Conservation (phyloP, 495 filamentous ascomycete genomes). For the Bathelium albidoporum region DNA sequence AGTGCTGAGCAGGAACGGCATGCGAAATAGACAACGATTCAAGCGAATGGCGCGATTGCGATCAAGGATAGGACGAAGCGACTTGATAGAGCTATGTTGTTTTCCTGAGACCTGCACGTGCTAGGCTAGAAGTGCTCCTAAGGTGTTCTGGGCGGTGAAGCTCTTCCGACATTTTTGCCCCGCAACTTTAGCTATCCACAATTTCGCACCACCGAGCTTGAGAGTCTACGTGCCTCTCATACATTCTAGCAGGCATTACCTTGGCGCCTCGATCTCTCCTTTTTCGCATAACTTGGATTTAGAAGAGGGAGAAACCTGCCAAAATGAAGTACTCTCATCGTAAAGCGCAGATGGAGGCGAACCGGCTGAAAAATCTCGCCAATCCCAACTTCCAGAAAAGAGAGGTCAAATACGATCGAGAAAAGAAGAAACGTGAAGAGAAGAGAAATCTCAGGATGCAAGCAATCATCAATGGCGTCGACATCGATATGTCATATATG, state of each 20-base stretch:
- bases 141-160: background rate
- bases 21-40: background rate
- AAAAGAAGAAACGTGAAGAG: constrained; percentile 1
- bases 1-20: background rate
- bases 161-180: constrained; percentile 2
- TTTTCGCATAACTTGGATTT: background rate
- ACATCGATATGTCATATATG: constrained; percentile 2
- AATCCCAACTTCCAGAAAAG: constrained; percentile 3
- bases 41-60: background rate
- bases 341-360: background rate
- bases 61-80: too few species aligned
- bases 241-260: background rate
- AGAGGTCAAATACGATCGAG: background rate
- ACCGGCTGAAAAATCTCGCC: constrained; percentile 1
- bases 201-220: too few species aligned
- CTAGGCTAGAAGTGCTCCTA: too few species aligned
- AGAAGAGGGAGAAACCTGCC: background rate
- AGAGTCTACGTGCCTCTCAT: background rate
- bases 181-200: background rate
- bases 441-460: background rate
- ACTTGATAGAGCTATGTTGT: too few species aligned
- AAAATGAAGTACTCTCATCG: background rate
- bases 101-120: too few species aligned
- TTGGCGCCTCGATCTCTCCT: background rate
- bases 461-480: constrained; percentile 2